Base-by-base conservation (phyloP, 768 basidiomycete genomes). In the Chlorophyllum brunneum region DNA sequence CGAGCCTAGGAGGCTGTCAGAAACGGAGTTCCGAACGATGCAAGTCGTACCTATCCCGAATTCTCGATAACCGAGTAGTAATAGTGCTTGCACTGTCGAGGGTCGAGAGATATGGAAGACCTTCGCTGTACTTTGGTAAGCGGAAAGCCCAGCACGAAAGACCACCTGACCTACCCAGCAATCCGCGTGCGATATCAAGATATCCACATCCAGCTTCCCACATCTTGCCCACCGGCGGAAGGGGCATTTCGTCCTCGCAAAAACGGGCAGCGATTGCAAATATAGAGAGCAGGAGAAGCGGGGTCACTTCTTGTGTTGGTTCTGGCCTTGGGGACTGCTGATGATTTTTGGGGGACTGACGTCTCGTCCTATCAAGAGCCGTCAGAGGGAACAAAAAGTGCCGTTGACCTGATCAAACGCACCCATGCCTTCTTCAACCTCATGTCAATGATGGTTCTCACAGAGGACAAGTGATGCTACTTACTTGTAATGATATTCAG, bases 231-330 rank as follows among this genome's bases (percentile, higher is more conserved):
- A 68, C 67, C 5, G 70, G 61, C 30, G 76, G 73, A 47, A 70
- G 57, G 58, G 78, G 73, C 56, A 73, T 62, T 51, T 77, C 75
- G 13, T 77, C 76, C 15, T 80, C 71, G 5, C 70, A 74, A 58
- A 87, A 93, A 9, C 91, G 81, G 9, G 89, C 86, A 34, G 91
- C 81, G 46, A 92, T 77, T 7, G 92, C 78, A 62, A 92, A 92
- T 67, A 95, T 91, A 1, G 88, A 78, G 22, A 93, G 70, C 11
- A 95, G 75, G 7, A 93, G 66, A 26, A 93, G 68, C 38, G 82
- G 81, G 2, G 86, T 84, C 16, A 84, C 65, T 60, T 77, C 77
- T 61, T 88, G 86, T 16, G 82, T 76, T 8, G 78, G 70, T 56
- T 85, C 82, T 8, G 77, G 76, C 57, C 67, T 71, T 49, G 70